Percentiles rank a stretch among this genome's conserved stretches.
phyloP scores from a whole-genome alignment of 2,329 filamentous ascomycete species.

The Trichoderma aggressivum region DNA sequence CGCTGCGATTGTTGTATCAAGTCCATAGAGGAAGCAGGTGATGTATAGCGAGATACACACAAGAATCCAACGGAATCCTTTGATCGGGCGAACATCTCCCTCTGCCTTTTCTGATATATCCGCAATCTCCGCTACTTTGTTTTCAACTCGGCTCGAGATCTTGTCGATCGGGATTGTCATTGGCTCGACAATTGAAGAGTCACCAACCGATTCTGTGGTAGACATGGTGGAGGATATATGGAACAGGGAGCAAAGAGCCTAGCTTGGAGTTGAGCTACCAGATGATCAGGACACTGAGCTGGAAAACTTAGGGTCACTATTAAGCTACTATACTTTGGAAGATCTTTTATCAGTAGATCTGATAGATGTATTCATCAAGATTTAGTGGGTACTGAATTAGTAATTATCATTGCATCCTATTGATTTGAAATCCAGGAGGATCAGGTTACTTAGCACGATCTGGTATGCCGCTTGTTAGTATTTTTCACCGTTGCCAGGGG shows the following conservation, averaged over 20 bases:
- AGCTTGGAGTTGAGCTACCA: not conserved
- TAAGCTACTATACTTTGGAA: not conserved
- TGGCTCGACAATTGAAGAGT: not conserved
- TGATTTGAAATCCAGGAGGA: not conserved
- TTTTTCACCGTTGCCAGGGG: not conserved
- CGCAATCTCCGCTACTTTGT: not conserved
- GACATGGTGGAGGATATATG: not conserved
- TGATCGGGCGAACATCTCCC: not conserved
- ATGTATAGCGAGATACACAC: not conserved
- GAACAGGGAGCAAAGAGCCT: not conserved
- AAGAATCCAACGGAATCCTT: not conserved
- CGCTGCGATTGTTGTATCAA: not conserved
- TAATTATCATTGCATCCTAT: not conserved
- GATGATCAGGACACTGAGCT: not conserved
- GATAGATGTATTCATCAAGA: not conserved
- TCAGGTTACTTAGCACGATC: not conserved
- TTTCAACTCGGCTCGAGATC: not conserved
- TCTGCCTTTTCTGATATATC: not conserved
- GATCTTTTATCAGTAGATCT: not conserved
- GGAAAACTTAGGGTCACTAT: not conserved
- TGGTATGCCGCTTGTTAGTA: not conserved
- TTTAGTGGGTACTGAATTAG: not conserved
- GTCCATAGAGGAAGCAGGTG: not conserved
- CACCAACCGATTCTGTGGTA: not conserved
- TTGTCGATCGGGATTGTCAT: not conserved